Evolutionary conservation across 108 stramenopile genomes (phyloP).

Genomic region (Discostella stelligeroides): DNA sequence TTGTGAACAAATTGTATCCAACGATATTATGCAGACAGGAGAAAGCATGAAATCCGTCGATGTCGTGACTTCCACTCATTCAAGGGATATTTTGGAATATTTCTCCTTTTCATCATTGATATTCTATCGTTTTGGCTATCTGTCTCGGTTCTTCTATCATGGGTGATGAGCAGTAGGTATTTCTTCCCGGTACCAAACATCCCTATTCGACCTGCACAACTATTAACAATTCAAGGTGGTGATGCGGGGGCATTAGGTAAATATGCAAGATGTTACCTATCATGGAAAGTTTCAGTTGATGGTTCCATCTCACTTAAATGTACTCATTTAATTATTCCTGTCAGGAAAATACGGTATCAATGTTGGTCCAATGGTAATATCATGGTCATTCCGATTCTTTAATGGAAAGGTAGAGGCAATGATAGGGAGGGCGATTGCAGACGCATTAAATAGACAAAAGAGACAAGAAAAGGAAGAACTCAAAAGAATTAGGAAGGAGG

Average conservation of each 20-base stretch:
- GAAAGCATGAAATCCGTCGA: slow-evolving; percentile 61
- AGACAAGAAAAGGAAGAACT: slow-evolving; percentile 40
- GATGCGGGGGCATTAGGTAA: slow-evolving; percentile 53
- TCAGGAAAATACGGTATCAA: slow-evolving; percentile 72
- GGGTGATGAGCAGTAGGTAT: slow-evolving; percentile 73
- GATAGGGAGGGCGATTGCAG: slow-evolving; percentile 67
- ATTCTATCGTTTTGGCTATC: slow-evolving; percentile 75
- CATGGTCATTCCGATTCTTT: slow-evolving; percentile 78
- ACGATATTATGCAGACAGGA: slow-evolving; percentile 63
- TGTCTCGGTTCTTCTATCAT: slow-evolving; percentile 69
- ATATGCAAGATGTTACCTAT: background rate
- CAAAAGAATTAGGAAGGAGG: slow-evolving; percentile 39
- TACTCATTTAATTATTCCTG: slow-evolving; percentile 23
- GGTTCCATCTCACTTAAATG: background rate
- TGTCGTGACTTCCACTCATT: slow-evolving; percentile 64
- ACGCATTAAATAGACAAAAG: slow-evolving; percentile 56
- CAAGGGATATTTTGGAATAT: slow-evolving; percentile 62
- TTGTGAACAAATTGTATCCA: too few relatives aligned
- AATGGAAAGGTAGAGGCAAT: slow-evolving; percentile 60
- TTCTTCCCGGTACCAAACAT: slow-evolving; percentile 80
- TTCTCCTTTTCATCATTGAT: slow-evolving; percentile 71
- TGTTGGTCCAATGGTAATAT: slow-evolving; percentile 82
- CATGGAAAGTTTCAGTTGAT: background rate
- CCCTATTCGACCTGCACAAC: slow-evolving; percentile 71
- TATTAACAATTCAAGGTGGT: slow-evolving; percentile 64